Base-by-base conservation (phyloP, 1,284 basidiomycete species). In the Trametes sp. region DNA sequence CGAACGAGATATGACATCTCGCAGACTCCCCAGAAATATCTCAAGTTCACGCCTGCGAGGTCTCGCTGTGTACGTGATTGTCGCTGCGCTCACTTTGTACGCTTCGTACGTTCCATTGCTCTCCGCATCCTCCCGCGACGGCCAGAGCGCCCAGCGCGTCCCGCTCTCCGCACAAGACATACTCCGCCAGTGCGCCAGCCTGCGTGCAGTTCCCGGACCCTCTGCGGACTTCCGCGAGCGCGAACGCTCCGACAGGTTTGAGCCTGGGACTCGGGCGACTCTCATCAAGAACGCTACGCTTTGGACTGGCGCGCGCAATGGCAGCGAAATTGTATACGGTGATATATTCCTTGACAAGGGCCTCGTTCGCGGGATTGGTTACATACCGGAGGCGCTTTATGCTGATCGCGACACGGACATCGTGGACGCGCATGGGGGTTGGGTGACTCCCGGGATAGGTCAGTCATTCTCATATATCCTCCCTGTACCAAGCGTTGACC, bases 231-330 rank as follows among this genome's bases (percentile, higher is more conserved):
- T 91, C 70, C 73, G 76, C 49, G 72, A 76, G 31, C 84, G 94
- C 14, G 82, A 82, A 8, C 75, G 74, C 36, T 93, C 88, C 6
- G 93, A 96, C 72, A 80, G 94, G 44, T 92, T 84, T 69, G 92
- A 89, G 57, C 75, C 77, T 7, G 89, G 87, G 3, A 90, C 89
- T 0, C 82, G 82, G 42, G 78, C 88, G 4, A 87, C 88, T 8
- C 79, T 90, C 69, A 88, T 96, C 68, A 82, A 83, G 73, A 95
- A 96, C 74, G 93, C 87, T 2, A 88, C 86, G 0, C 82, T 97
- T 21, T 93, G 94, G 83, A 94, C 92, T 0, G 93, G 93, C 21
- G 84, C 83, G 49, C 76, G 87, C 36, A 84, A 88, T 54, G 89
- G 88, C 6, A 84, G 82, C 21, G 86, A 90, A 68, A 77, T 92